These are phyloP conservation scores for Alternaria alternata DNA, from an alignment of 2,329 filamentous ascomycete genomes.

Conservation along the genomic window DNA sequence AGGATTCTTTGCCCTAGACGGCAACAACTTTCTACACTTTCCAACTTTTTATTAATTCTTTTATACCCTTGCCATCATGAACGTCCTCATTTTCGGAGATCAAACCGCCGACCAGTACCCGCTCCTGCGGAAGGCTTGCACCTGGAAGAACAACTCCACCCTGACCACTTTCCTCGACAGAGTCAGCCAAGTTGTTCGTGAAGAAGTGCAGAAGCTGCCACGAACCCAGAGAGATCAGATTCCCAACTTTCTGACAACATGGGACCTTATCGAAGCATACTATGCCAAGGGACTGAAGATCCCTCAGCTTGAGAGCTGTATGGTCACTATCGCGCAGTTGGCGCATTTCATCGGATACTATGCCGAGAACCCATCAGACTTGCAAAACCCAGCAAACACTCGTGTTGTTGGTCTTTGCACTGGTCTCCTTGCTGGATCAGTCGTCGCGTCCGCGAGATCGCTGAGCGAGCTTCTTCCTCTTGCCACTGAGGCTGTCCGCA, in stretches of 20 bases:
- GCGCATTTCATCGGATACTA: constrained; percentile 72
- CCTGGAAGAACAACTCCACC: constrained; percentile 63
- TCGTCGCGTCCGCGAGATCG: constrained; percentile 69
- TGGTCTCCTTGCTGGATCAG: constrained; percentile 73
- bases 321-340: constrained; percentile 71
- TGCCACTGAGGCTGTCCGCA: constrained; percentile 69
- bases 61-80: constrained; percentile 50
- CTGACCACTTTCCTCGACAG: constrained; percentile 70
- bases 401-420: constrained; percentile 72
- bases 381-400: constrained; percentile 58
- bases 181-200: constrained; percentile 64
- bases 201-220: constrained; percentile 67
- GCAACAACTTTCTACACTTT: constrained; percentile 10
- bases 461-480: constrained; percentile 69
- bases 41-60: constrained; percentile 24
- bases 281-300: constrained; percentile 65
- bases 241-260: constrained; percentile 68
- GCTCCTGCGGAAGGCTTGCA: constrained; percentile 62
- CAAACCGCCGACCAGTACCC: constrained; percentile 73
- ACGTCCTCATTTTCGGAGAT: constrained; percentile 72
- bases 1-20: constrained; percentile 13
- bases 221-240: constrained; percentile 65
- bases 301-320: constrained; percentile 69
- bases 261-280: constrained; percentile 72
- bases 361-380: constrained; percentile 63